A percentile compares a stretch with the other conserved stretches of the same genome.
These are phyloP conservation scores for Vickermania ingenoplastis DNA, from an alignment of 208 protist genomes.

Conservation along the genomic window DNA sequence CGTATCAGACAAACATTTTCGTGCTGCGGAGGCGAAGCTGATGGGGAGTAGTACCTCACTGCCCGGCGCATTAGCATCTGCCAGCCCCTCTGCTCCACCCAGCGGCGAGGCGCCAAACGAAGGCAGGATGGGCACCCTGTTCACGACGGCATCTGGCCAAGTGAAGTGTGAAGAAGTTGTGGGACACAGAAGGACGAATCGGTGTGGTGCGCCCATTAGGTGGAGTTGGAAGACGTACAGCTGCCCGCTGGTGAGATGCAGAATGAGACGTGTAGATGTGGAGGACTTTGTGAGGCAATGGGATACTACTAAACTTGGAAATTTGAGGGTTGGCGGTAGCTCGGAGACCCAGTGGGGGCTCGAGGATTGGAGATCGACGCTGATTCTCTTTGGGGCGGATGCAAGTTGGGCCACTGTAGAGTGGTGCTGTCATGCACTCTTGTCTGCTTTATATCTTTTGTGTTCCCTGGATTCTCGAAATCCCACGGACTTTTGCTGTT, in stretches of 20 bases:
- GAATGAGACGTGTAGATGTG: too few relatives aligned
- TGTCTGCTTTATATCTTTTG: conserved; percentile 28
- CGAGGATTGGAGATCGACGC: too few relatives aligned
- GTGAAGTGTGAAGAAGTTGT: background rate
- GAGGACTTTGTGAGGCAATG: too few relatives aligned
- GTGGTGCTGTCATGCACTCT: conserved; percentile 48
- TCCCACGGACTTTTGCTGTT: background rate
- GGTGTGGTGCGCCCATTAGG: too few relatives aligned
- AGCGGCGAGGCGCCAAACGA: background rate
- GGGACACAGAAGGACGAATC: conserved; percentile 2
- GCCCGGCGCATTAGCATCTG: background rate
- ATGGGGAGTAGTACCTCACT: background rate
- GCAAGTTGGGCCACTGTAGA: too few relatives aligned
- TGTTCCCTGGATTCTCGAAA: conserved; percentile 9
- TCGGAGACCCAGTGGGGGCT: too few relatives aligned
- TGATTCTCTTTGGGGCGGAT: too few relatives aligned
- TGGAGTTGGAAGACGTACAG: too few relatives aligned
- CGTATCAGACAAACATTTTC: background rate
- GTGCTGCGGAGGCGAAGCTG: conserved; percentile 1
- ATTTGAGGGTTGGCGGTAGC: too few relatives aligned
- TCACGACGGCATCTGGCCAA: background rate
- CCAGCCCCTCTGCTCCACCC: background rate
- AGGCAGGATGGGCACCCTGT: background rate
- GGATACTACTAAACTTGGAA: too few relatives aligned
- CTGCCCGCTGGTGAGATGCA: too few relatives aligned